Base-by-base conservation (phyloP, 2,329 filamentous ascomycete species). In the Proliferodiscus dingleyae region DNA sequence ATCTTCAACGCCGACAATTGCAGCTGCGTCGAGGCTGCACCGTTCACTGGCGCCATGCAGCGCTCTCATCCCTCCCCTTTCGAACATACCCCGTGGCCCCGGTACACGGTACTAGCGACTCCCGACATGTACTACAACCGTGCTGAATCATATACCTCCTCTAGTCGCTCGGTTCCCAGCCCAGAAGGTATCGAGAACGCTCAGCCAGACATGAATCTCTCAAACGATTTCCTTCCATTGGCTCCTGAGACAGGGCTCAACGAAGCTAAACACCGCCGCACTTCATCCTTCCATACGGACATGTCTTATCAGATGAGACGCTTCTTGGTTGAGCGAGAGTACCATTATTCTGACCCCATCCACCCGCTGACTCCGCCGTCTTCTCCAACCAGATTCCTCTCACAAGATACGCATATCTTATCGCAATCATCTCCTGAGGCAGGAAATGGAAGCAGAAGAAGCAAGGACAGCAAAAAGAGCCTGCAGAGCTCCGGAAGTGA, bases 1-100 rank as follows among this genome's bases (percentile, higher is more conserved):
- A 26, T 51, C 41, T 54, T 52, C 50, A 60, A 57, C 33, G 13
- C 47, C 8, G 55, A 57, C 9, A 60, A 60, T 15, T 60, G 57
- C 37, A 43, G 49, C 45, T 62, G 57, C 38, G 48, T 48, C 10
- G 53, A 56, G 37, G 29, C 51, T 8, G 53, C 44, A 23, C 29
- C 33, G 15, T 40, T 39, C n/a, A 37, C 33, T 19, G 37, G 30
- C 32, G 46, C 38, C 33, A 13, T 43, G 34, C 13, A 33, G 11
- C 5, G 34, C 29, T 15, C 32, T 24, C 10, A 34, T 44, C 18
- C 21, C 43, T 5, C 26, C 40, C 13, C 44, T 9, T 42, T 43
- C 18, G 41, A 46, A 21, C 38, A 33, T 5, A 34, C 36, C 30
- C 11, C 36, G 4, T 47, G 32, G 32, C 9, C 42, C 28, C 15